Conservation (phyloP, 2,329 filamentous ascomycete species). For the Aschersonia sp. region DNA sequence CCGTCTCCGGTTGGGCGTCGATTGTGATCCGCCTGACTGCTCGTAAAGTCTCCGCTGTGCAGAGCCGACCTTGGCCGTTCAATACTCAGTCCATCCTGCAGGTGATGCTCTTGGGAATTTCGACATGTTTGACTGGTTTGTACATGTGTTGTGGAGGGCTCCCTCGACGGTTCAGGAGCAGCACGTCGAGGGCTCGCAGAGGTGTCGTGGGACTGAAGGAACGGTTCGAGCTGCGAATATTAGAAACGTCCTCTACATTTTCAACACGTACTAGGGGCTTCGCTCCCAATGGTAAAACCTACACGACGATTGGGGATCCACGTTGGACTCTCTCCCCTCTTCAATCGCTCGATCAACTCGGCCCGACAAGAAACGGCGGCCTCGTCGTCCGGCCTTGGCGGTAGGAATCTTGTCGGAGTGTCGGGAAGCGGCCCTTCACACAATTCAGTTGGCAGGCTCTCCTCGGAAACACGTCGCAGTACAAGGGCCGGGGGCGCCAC, state of each 20-base stretch:
- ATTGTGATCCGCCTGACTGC: constrained; percentile 11
- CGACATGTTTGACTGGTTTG: constrained; percentile 26
- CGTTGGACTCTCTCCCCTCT: constrained; percentile 60
- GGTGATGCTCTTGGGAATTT: constrained; percentile 20
- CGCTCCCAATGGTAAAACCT: constrained; percentile 10
- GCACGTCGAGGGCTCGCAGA: constrained; percentile 12
- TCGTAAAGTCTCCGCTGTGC: constrained; percentile 53
- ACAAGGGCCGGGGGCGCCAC: constrained; percentile 7
- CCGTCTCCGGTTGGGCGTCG: constrained; percentile 1
- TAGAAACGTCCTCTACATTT: background rate
- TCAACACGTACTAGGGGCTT: background rate
- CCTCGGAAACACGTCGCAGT: constrained; percentile 32
- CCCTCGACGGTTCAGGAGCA: constrained; percentile 20
- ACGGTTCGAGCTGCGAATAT: constrained; percentile 22
- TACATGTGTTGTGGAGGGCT: constrained; percentile 32
- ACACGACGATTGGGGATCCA: constrained; percentile 57
- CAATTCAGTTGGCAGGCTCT: constrained; percentile 45
- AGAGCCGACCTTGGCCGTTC: constrained; percentile 69
- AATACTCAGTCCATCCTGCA: constrained; percentile 48
- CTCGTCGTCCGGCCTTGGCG: constrained; percentile 11
- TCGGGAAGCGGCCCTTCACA: constrained; percentile 42
- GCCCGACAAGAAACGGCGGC: constrained; percentile 44
- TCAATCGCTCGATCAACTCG: constrained; percentile 73
- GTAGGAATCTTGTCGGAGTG: constrained; percentile 16
- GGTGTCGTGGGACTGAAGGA: constrained; percentile 12